These are phyloP conservation scores for Wickerhamomyces queroliae DNA, from an alignment of 805 yeast species.

Conservation along the genomic window DNA sequence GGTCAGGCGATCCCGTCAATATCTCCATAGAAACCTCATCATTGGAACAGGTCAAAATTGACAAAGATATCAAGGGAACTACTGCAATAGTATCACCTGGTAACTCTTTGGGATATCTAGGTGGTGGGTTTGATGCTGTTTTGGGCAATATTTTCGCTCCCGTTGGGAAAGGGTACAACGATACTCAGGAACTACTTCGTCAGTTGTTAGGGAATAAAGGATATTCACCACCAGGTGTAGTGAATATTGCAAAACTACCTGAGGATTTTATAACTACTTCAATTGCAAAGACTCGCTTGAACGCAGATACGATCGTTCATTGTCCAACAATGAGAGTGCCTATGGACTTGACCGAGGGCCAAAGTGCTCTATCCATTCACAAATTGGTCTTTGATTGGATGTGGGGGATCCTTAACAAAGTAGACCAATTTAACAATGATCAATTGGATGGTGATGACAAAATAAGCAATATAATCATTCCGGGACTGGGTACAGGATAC, in stretches of 20 bases:
- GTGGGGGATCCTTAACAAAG: conserved; percentile 27
- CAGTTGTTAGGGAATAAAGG: conserved; percentile 20
- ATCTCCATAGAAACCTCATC: neutral
- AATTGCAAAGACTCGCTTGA: conserved; percentile 23
- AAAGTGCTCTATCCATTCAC: conserved; percentile 6
- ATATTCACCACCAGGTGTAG: conserved; percentile 23
- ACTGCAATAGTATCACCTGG: conserved; percentile 35
- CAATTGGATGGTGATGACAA: conserved; percentile 11
- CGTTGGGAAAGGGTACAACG: conserved; percentile 9
- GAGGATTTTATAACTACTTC: conserved; percentile 14
- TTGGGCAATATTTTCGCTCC: conserved; percentile 25
- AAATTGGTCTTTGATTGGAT: conserved; percentile 30
- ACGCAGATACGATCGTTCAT: conserved; percentile 27
- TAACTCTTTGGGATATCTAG: conserved; percentile 32
- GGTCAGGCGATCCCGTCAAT: neutral
- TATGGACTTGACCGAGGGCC: conserved; percentile 4
- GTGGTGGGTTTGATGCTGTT: conserved; percentile 34
- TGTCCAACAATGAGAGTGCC: conserved; percentile 37
- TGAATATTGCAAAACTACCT: conserved; percentile 23
- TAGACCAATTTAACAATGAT: conserved; percentile 6
- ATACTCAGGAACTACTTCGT: conserved; percentile 18
- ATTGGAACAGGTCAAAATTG: neutral
- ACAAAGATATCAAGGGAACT: neutral
- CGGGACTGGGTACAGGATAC: conserved; percentile 36
- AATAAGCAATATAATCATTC: conserved; percentile 24